Conservation (phyloP, 1,284 basidiomycete species). For the Testicularia cyperi region DNA sequence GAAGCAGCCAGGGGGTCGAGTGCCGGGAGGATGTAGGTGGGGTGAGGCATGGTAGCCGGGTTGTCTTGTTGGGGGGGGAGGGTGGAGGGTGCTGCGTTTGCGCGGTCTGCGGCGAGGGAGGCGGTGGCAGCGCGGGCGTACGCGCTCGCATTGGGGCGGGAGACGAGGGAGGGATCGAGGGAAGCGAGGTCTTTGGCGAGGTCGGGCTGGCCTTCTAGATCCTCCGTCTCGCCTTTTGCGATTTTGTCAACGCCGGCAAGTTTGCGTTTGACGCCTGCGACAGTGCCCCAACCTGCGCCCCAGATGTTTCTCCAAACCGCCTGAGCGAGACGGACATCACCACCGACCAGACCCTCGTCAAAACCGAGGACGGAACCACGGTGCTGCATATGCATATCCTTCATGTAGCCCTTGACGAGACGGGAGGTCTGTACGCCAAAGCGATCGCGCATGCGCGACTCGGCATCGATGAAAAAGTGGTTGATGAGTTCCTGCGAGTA, state of each 20-base stretch:
- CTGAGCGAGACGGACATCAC: conserved; percentile 67
- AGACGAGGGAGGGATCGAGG: conserved; percentile 20
- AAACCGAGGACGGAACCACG: conserved; percentile 78
- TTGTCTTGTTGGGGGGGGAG: conserved; percentile 15
- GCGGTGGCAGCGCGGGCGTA: conserved; percentile 27
- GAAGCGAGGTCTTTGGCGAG: conserved; percentile 39
- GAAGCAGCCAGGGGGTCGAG: conserved; percentile 29
- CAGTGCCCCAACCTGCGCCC: conserved; percentile 62
- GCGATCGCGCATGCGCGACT: conserved; percentile 78
- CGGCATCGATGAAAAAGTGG: conserved; percentile 94
- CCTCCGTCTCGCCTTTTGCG: conserved; percentile 45
- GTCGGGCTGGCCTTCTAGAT: conserved; percentile 64
- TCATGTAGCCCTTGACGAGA: conserved; percentile 86
- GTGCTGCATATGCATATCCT: conserved; percentile 85
- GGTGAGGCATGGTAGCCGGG: conserved; percentile 13
- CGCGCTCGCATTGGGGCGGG: conserved; percentile 15
- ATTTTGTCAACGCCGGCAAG: conserved; percentile 45
- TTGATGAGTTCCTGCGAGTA: conserved; percentile 82
- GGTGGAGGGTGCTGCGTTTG: conserved; percentile 10
- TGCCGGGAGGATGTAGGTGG: conserved; percentile 13
- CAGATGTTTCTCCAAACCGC: conserved; percentile 92
- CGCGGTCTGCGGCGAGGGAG: conserved; percentile 14
- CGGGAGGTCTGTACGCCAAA: conserved; percentile 73
- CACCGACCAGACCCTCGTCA: conserved; percentile 71
- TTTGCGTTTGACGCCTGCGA: conserved; percentile 61